Percentiles rank a stretch among this genome's conserved stretches.
Evolutionary conservation across 106 monocot species (phyloP).

Genomic region (Chionographis japonica): DNA sequence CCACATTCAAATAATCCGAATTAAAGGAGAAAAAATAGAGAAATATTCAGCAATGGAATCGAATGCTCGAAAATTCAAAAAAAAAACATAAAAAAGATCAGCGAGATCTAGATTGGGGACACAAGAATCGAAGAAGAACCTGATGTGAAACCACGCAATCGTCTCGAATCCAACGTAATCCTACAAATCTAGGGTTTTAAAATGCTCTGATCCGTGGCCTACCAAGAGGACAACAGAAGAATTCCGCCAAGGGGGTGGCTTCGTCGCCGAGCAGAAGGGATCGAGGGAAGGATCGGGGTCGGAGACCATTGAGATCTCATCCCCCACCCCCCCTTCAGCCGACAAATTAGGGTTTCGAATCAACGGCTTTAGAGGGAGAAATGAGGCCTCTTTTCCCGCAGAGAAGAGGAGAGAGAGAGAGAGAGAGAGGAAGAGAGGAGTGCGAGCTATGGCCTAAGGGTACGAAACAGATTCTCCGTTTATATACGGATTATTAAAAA

Average conservation of each 20-base stretch:
- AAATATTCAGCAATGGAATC: too few species aligned
- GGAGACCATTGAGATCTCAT: constrained; percentile 3
- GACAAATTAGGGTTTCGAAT: constrained; percentile 6
- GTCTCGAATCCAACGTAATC: too few species aligned
- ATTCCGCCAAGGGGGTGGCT: background rate
- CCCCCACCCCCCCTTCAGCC: background rate
- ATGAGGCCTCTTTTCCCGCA: too few species aligned
- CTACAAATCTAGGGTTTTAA: too few species aligned
- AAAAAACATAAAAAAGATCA: too few species aligned
- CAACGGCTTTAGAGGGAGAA: background rate
- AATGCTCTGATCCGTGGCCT: background rate
- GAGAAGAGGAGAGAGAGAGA: constrained; percentile 1
- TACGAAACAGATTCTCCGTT: background rate
- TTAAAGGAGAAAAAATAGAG: too few species aligned
- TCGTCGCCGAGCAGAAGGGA: background rate
- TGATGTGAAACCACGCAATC: too few species aligned
- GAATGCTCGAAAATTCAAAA: too few species aligned
- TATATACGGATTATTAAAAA: too few species aligned
- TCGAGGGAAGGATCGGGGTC: background rate
- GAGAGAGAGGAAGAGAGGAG: constrained; percentile 1
- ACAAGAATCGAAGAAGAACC: too few species aligned
- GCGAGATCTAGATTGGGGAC: too few species aligned
- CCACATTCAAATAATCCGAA: too few species aligned
- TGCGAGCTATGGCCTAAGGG: background rate
- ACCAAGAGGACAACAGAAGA: background rate